Conservation (phyloP, 345 rosid species). For the Eucalyptus pumila region DNA sequence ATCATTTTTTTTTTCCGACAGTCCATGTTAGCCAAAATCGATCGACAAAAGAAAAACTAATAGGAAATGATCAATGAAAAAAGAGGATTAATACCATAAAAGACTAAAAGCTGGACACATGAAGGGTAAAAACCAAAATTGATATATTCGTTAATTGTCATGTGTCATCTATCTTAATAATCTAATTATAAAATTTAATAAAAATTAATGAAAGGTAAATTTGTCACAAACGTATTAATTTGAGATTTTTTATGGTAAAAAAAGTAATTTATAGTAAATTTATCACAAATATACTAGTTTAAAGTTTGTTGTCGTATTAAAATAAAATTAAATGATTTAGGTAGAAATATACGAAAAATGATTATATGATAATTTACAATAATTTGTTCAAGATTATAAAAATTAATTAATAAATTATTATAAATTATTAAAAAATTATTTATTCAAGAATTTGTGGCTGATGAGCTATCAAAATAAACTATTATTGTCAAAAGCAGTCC, state of each 20-base stretch:
- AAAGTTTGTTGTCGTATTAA: rapidly evolving
- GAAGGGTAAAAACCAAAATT: rapidly evolving
- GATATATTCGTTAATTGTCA: rapidly evolving
- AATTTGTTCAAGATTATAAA: too few relatives aligned
- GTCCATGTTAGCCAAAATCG: neutral
- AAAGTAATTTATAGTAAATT: too few relatives aligned
- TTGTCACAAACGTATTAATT: rapidly evolving
- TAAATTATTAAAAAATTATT: too few relatives aligned
- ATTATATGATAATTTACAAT: rapidly evolving
- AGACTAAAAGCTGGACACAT: rapidly evolving
- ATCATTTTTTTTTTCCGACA: rapidly evolving
- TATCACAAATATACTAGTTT: rapidly evolving
- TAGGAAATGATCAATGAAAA: neutral
- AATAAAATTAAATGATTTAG: neutral
- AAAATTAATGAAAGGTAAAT: too few relatives aligned
- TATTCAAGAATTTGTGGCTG: too few relatives aligned
- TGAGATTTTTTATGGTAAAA: rapidly evolving
- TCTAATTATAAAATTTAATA: too few relatives aligned
- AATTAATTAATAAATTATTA: too few relatives aligned
- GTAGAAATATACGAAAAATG: neutral
- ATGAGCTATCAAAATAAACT: rapidly evolving
- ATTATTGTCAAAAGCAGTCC: too few relatives aligned
- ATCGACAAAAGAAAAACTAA: neutral
- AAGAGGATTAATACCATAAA: neutral
- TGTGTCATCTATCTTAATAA: too few relatives aligned